A percentile compares a stretch with the other conserved stretches of the same genome.
Conservation (phyloP, 2,329 filamentous ascomycete species). For the Helicocarpus griseus region DNA sequence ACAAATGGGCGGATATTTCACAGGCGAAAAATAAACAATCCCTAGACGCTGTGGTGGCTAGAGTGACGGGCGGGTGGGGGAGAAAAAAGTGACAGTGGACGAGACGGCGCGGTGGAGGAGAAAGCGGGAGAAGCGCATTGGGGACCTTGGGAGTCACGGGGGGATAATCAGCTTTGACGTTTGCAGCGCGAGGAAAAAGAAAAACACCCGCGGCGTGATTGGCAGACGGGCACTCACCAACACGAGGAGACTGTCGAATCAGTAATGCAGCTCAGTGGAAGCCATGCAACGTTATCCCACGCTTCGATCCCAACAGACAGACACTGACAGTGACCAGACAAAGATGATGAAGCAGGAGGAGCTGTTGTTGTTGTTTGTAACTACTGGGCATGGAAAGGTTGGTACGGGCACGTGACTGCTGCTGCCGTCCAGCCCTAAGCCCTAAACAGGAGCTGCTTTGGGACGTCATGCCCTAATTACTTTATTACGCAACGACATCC, state of each 20-base stretch:
- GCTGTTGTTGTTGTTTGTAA: too few relatives aligned
- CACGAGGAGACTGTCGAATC: background rate
- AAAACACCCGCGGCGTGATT: background rate
- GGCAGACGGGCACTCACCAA: background rate
- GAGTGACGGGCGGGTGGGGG: background rate
- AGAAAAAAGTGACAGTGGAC: background rate
- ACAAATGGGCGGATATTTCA: background rate
- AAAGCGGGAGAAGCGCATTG: background rate
- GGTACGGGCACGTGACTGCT: background rate
- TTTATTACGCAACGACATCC: background rate
- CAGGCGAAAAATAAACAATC: background rate
- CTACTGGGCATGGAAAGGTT: background rate
- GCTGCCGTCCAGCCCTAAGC: background rate
- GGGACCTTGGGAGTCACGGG: conserved; percentile 5
- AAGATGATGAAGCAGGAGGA: too few relatives aligned
- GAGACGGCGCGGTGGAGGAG: background rate
- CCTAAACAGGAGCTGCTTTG: background rate
- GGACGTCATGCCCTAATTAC: background rate
- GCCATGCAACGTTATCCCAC: too few relatives aligned
- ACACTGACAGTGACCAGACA: too few relatives aligned
- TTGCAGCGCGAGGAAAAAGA: background rate
- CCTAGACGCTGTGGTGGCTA: background rate
- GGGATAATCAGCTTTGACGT: too few relatives aligned
- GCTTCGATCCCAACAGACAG: too few relatives aligned
- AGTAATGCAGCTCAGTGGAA: background rate